Evolutionary conservation across 2,329 filamentous ascomycete genomes (phyloP).

Genomic region (Penicillium polonicum): DNA sequence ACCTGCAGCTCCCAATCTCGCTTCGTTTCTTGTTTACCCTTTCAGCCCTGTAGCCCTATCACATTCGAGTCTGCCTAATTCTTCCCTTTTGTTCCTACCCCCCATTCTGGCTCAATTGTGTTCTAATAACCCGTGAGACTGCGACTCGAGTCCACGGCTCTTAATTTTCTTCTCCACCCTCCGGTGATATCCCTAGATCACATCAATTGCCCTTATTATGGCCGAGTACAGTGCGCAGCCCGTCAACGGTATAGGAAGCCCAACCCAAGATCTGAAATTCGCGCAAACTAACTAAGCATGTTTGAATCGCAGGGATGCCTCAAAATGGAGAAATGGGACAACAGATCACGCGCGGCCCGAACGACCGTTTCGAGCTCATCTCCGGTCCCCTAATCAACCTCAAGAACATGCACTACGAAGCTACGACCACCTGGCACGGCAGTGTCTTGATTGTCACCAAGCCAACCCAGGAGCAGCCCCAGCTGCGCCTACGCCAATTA

Average conservation of each 20-base stretch:
- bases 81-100: slow-evolving; percentile 3
- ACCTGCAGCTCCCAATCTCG: slow-evolving; percentile 19
- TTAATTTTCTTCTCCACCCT: background rate
- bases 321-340: slow-evolving; percentile 24
- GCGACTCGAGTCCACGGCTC: slow-evolving; percentile 2
- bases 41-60: slow-evolving; percentile 29
- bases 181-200: slow-evolving; percentile 4
- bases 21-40: slow-evolving; percentile 12
- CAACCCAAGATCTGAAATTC: background rate
- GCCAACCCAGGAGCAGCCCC: slow-evolving; percentile 63
- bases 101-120: background rate
- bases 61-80: slow-evolving; percentile 9
- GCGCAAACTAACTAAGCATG: slow-evolving; percentile 4
- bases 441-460: slow-evolving; percentile 81
- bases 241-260: slow-evolving; percentile 19
- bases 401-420: slow-evolving; percentile 45
- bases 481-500: slow-evolving; percentile 52
- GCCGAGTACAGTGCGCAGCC: slow-evolving; percentile 15
- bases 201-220: slow-evolving; percentile 15
- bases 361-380: slow-evolving; percentile 41
- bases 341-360: slow-evolving; percentile 10
- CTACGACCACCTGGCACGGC: slow-evolving; percentile 65
- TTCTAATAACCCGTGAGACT: background rate
- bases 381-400: slow-evolving; percentile 52
- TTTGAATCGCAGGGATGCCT: slow-evolving; percentile 16